Evolutionary conservation across 371 early-diverging fungal genomes (phyloP), one percentile per base, ranked within the genome.

Genomic region (Apophysomyces variabilis): DNA sequence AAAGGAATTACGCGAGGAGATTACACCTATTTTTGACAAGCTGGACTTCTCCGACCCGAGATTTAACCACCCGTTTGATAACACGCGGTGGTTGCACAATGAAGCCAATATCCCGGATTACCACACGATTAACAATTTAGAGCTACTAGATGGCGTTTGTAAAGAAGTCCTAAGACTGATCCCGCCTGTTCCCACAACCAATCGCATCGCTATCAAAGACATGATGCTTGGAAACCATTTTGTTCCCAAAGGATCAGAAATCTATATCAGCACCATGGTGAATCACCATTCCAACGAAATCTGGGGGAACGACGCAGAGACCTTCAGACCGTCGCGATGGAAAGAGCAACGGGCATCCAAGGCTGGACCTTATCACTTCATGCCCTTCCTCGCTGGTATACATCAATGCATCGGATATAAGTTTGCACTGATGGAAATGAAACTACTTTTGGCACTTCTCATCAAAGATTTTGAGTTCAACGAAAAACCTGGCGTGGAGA

Each of bases 291-390:
- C 74, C 58, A 75, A 66, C 60, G 71, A 75, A 11, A 74, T 79
- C 62, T 91, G 90, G 91, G 91, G 91, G 3, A 81, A 81, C 13
- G 88, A 91, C 67, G 87, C 80, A 3, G 76, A 86, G 58, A 78
- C 78, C 38, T 91, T 89, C 66, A 75, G 80, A 8, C 91, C 91
- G 12, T 81, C 78, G 12, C 79, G 91, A 32, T 91, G 91, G 90
- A 65, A 75, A 0, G 67, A 74, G 26, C 58, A 60, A 41, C 63
- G 69, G 11, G 78, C 75, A 14, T 60, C 69, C n/a, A 58, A 63
- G 14, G 50, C 71, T 2, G 71, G 73, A n/a, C 75, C 80, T 0
- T 83, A 83, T 58, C 80, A 83, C 5, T 89, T 83, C 57, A 69
- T 85, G 64, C 91, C 89, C 0, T 91, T 91, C 71, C 61, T 87